Evolutionary conservation across 2,329 filamentous ascomycete genomes (phyloP), one percentile per base, ranked within the genome.

Genomic region (Arthrobotrys pseudoclavata): DNA sequence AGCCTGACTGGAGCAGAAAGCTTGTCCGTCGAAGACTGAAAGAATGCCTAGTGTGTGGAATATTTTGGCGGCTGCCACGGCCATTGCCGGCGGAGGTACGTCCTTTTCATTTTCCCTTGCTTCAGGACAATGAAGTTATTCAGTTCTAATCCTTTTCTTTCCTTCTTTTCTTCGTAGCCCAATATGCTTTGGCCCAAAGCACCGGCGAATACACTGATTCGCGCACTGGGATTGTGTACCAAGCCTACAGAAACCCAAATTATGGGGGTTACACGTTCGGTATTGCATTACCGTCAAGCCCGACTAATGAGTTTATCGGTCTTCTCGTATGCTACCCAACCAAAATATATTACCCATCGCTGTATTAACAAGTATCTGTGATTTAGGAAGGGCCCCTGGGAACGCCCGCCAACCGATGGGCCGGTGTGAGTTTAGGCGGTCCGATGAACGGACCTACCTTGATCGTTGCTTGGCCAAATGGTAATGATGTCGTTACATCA

Each of bases 271-370:
- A 84, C 81, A 83, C 81, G 26, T 86, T 88, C 68, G 87, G 86
- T 80, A 84, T 89, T 45, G 86, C 86, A 0, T 81, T 88, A 1
- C 87, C 87, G 0, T 84, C 87, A 76, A 85, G 83, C 10, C 82
- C 85, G 13, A 84, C 82, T 0, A 85, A 84, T 10, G 88, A 89
- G 81, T 86, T 89, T 79, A 87, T 89, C 75, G 86, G 85, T 6
- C 86, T 88, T 80, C 84, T 89, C 52, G 85, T 87, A 76, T 81
- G 83, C 70, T 7, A 66, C 2, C 12, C n/a, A 12, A 20, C 22
- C 18, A 26, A 26, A 20, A 13, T 18, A 24, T 61, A 10, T 26
- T 48, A 63, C 37, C 60, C 29, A 42, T 26, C 34, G 12, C 37
- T 61, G 20, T 45, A n/a, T 47, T 75, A 34, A 71, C 29, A 22